Evolutionary conservation across 345 rosid genomes (phyloP), one percentile per base, ranked within the genome.

Genomic region (Populus alba): DNA sequence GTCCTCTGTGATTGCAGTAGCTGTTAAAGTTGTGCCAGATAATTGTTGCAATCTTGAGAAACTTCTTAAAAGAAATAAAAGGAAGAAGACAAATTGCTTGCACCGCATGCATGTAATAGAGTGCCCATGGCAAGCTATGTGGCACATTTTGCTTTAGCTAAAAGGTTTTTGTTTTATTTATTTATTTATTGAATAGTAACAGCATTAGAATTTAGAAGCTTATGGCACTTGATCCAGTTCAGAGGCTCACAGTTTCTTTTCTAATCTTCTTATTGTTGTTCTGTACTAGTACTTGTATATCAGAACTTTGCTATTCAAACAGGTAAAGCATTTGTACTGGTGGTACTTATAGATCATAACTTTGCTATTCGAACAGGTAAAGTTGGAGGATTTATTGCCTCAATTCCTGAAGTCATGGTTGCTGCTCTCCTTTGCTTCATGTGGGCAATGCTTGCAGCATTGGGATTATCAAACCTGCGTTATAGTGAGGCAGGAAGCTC

Each of bases 401-500:
- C 97, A 8, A 94, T 94, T 80, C 98, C 98, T 12, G 83, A 88
- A 85, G 98, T 94, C 84, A 96, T 96, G 92, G 97, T 96, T 81
- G 99, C 98, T 74, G 93, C 98, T 73, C 97, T 96, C 70, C 95
- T 96, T 39, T 93, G 99, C 87, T 91, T 91, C 86, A 96, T 96
- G 99, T 96, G 98, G 98, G 99, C 92, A 62, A 88, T 94, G 97
- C 94, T 96, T 75, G 76, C 97, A 13, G 99, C 99, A 7, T 87
- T 93, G 78, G 99, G 99, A 69, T 83, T 95, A 79, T 95, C 99
- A 29, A 95, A 95, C 85, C 87, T 95, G 72, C 94, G 99, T 3
- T 95, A 95, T 47, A 95, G 99, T 68, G 99, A 93, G 83, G 99
- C 99, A 39, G 99, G 99, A 83, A 95, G 99, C 87, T 95, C 99